These are phyloP conservation scores for Suillus clintonianus DNA, from an alignment of 768 basidiomycete genomes.

Conservation along the genomic window DNA sequence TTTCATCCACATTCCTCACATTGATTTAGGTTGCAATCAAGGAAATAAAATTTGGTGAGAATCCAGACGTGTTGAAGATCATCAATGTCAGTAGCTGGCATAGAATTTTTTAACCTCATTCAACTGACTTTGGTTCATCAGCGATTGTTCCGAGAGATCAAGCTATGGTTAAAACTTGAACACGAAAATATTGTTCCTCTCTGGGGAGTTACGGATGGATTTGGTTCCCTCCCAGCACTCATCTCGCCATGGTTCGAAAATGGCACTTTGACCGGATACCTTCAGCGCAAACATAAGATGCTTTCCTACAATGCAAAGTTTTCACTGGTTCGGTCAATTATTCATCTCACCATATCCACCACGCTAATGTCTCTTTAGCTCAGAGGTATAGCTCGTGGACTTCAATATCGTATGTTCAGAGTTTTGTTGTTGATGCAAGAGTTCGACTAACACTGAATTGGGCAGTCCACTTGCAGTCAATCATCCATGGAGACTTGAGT, in stretches of 20 bases:
- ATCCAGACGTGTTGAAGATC: not conserved
- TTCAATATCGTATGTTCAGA: constrained; percentile 6
- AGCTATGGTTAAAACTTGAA: constrained; percentile 29
- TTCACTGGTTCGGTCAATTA: not conserved
- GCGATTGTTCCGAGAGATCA: constrained; percentile 32
- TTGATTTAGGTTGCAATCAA: not conserved
- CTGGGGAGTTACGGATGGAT: constrained; percentile 26
- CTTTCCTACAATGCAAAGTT: not conserved
- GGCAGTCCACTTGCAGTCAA: constrained; percentile 20
- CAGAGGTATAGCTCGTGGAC: not conserved
- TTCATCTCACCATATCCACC: not conserved
- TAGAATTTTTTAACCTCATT: not conserved
- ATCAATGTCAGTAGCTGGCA: not conserved
- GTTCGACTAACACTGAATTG: not conserved
- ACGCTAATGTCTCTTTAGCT: not conserved
- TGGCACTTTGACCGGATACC: constrained; percentile 24
- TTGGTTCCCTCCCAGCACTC: constrained; percentile 34
- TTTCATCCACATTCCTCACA: not conserved
- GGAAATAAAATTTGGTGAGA: not conserved
- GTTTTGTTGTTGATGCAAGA: not conserved
- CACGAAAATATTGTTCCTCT: constrained; percentile 34
- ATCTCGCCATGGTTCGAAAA: constrained; percentile 36
- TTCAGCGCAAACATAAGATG: constrained; percentile 11
- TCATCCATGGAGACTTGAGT: constrained; percentile 29
- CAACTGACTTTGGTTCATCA: constrained; percentile 3